Conservation (phyloP, 345 rosid genomes). For the Rhodamnia rubescens region DNA sequence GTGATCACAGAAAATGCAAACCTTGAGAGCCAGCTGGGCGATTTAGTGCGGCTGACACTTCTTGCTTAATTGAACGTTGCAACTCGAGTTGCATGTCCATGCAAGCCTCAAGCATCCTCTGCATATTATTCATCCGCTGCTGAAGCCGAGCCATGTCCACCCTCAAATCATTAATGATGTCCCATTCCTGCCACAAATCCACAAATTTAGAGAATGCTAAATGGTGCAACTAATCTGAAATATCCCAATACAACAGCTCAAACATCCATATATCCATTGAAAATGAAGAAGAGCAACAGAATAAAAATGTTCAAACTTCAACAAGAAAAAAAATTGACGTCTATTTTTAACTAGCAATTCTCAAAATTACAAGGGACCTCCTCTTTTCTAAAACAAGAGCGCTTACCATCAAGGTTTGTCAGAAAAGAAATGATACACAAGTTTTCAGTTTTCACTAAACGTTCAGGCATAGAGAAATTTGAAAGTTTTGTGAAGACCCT, state of each 20-base stretch:
- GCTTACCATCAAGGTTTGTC: background rate
- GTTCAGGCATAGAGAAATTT: background rate
- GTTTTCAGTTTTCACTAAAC: background rate
- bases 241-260: background rate
- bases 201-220: background rate
- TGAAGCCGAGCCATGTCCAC: constrained; percentile 87
- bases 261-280: background rate
- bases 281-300: background rate
- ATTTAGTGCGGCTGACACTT: constrained; percentile 79
- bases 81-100: constrained; percentile 99
- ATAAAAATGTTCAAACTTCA: background rate
- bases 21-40: constrained; percentile 52
- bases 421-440: background rate
- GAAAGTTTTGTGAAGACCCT: background rate
- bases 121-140: constrained; percentile 89
- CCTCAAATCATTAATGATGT: constrained; percentile 67
- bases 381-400: background rate
- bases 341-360: background rate
- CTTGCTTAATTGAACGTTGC: constrained; percentile 85
- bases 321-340: background rate
- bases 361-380: background rate
- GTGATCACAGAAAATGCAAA: background rate
- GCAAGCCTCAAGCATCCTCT: constrained; percentile 87
- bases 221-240: background rate
- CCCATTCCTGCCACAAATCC: constrained; percentile 62